Conservation (phyloP, 371 early-diverging fungal species). For the Choanephora cucurbitarum region DNA sequence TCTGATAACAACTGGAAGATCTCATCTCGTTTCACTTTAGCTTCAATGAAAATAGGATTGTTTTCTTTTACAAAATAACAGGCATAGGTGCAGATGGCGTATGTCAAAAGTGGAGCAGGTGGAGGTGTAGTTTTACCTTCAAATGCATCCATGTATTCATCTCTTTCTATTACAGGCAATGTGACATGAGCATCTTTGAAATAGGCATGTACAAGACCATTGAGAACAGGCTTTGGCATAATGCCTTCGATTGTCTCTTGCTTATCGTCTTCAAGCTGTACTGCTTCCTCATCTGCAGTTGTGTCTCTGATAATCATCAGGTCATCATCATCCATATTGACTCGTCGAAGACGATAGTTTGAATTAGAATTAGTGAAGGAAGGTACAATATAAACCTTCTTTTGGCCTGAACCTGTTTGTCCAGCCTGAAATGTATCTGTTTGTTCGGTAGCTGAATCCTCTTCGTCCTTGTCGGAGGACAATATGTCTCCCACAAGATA, state of each 20-base stretch:
- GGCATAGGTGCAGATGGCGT: slow-evolving; percentile 40
- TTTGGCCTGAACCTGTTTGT: background rate
- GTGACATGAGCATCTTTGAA: slow-evolving; percentile 26
- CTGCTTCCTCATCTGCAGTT: slow-evolving; percentile 32
- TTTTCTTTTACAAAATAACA: slow-evolving; percentile 33
- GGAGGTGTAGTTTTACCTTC: slow-evolving; percentile 32
- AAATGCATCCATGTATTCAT: slow-evolving; percentile 38
- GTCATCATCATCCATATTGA: slow-evolving; percentile 40
- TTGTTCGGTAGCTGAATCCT: background rate
- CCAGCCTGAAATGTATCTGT: no score
- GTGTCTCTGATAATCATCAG: slow-evolving; percentile 39
- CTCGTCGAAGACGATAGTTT: slow-evolving; percentile 16
- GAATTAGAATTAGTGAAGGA: slow-evolving; percentile 2
- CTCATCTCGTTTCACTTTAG: slow-evolving; percentile 31
- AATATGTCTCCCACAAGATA: slow-evolving; percentile 40
- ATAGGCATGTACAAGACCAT: slow-evolving; percentile 22
- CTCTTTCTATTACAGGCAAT: slow-evolving; percentile 39
- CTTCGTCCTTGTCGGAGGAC: slow-evolving; percentile 1
- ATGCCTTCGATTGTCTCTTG: slow-evolving; percentile 25
- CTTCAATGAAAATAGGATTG: slow-evolving; percentile 28
- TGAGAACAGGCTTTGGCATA: slow-evolving; percentile 32
- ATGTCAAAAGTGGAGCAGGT: slow-evolving; percentile 37
- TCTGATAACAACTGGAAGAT: slow-evolving; percentile 32
- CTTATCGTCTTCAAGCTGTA: slow-evolving; percentile 17
- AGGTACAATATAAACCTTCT: slow-evolving; percentile 6